Evolutionary conservation across 192 early-diverging fungal genomes (phyloP).

Genomic region (Backusella westeae): DNA sequence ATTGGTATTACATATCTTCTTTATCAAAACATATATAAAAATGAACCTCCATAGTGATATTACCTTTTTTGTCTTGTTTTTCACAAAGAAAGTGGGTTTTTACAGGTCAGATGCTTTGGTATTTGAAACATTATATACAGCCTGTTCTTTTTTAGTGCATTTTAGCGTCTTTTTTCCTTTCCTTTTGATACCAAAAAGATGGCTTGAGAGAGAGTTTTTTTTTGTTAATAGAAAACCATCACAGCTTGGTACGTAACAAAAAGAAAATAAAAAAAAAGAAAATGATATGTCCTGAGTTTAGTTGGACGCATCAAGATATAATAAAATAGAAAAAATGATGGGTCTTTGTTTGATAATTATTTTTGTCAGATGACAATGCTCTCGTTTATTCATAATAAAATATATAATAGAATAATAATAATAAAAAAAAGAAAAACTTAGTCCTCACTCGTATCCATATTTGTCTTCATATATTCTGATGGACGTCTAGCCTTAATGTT

Average conservation of each 20-base stretch:
- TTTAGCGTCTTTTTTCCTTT: too few species aligned
- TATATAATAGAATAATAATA: too few species aligned
- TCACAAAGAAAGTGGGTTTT: too few species aligned
- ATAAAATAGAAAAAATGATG: neutral
- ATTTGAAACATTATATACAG: neutral
- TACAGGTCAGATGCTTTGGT: neutral
- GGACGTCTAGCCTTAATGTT: conserved; percentile 33
- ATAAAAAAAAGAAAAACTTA: neutral
- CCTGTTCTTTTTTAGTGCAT: too few species aligned
- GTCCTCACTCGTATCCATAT: conserved; percentile 12
- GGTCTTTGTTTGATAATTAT: neutral
- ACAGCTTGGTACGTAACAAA: neutral
- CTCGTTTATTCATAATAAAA: neutral
- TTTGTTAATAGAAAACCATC: too few species aligned
- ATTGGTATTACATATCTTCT: neutral
- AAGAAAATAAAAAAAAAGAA: neutral
- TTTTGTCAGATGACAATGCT: neutral
- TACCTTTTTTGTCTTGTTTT: neutral
- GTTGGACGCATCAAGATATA: neutral
- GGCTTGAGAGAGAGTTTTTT: too few species aligned
- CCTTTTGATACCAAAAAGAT: too few species aligned
- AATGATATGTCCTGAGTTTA: neutral
- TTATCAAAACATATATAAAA: neutral
- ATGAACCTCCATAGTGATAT: neutral
- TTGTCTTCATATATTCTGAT: conserved; percentile 29